These are phyloP conservation scores for Sporothrix globosa DNA, from an alignment of 2,329 filamentous ascomycete species.

Conservation along the genomic window DNA sequence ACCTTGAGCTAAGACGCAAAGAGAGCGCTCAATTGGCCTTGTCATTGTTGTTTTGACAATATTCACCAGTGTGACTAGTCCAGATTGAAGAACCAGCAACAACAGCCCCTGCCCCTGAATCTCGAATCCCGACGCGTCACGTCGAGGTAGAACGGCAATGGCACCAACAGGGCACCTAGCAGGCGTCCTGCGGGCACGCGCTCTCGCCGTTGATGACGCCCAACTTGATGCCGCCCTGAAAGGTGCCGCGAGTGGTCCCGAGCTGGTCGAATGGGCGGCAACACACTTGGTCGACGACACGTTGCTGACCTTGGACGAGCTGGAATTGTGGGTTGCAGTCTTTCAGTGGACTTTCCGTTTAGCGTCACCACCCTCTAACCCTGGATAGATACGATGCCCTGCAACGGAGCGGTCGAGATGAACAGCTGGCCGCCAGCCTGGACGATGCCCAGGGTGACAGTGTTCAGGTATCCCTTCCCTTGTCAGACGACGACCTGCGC, in stretches of 20 bases:
- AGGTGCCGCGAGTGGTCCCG: slow-evolving; percentile 44
- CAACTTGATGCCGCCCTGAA: slow-evolving; percentile 45
- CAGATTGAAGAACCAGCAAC: background rate
- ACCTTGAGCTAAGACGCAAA: background rate
- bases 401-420: slow-evolving; percentile 53
- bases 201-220: slow-evolving; percentile 26
- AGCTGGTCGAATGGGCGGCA: slow-evolving; percentile 54
- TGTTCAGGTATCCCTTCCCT: slow-evolving; percentile 46
- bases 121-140: slow-evolving; percentile 6
- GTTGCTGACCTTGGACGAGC: slow-evolving; percentile 58
- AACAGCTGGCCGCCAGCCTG: slow-evolving; percentile 47
- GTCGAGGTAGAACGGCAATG: background rate
- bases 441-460: background rate
- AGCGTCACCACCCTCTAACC: background rate
- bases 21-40: background rate
- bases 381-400: slow-evolving; percentile 49
- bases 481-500: slow-evolving; percentile 63
- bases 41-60: background rate
- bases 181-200: slow-evolving; percentile 30
- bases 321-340: slow-evolving; percentile 47
- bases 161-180: slow-evolving; percentile 21
- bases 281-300: slow-evolving; percentile 55
- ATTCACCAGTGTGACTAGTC: background rate
- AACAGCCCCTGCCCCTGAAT: background rate
- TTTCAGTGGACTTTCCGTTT: background rate